Conservation (phyloP, 164 flowering plant species). For the Vitis rupestris region DNA sequence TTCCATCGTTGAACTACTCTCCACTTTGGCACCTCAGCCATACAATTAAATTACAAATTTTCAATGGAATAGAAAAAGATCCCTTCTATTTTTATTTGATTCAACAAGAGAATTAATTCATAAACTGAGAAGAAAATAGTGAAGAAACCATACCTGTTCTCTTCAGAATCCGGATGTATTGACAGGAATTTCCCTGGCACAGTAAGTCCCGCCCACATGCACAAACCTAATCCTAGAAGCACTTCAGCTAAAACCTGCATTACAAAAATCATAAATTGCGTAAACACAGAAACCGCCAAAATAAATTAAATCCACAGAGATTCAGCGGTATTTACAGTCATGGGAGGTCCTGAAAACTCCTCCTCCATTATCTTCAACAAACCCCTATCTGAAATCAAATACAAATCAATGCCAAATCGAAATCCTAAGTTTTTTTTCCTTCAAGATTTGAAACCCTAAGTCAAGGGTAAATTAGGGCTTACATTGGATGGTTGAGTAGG, state of each 20-base stretch:
- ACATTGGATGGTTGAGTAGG: slow-evolving; percentile 66
- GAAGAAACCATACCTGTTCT: slow-evolving; percentile 58
- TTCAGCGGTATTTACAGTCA: slow-evolving; percentile 39
- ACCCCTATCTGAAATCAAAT: slow-evolving; percentile 64
- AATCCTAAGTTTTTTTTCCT: too few species aligned
- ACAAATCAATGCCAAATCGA: neutral
- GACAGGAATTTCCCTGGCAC: slow-evolving; percentile 84
- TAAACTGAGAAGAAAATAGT: neutral
- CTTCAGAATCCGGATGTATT: slow-evolving; percentile 80
- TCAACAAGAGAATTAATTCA: neutral
- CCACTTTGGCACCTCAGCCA: too few species aligned
- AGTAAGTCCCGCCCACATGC: slow-evolving; percentile 75
- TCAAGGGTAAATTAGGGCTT: slow-evolving; percentile 1
- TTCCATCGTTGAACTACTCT: too few species aligned
- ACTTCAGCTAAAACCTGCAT: slow-evolving; percentile 74
- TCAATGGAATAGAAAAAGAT: too few species aligned
- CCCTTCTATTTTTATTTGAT: neutral
- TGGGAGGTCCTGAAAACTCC: slow-evolving; percentile 81
- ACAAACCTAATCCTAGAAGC: slow-evolving; percentile 57
- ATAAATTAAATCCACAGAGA: neutral
- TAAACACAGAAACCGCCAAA: slow-evolving; percentile 4
- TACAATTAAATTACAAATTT: too few species aligned
- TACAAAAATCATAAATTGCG: slow-evolving; percentile 9
- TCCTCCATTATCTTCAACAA: slow-evolving; percentile 91
- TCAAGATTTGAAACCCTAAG: slow-evolving; percentile 9